phyloP scores from a whole-genome alignment of 2,329 filamentous ascomycete species.

The Zasmidium citrigriseum region DNA sequence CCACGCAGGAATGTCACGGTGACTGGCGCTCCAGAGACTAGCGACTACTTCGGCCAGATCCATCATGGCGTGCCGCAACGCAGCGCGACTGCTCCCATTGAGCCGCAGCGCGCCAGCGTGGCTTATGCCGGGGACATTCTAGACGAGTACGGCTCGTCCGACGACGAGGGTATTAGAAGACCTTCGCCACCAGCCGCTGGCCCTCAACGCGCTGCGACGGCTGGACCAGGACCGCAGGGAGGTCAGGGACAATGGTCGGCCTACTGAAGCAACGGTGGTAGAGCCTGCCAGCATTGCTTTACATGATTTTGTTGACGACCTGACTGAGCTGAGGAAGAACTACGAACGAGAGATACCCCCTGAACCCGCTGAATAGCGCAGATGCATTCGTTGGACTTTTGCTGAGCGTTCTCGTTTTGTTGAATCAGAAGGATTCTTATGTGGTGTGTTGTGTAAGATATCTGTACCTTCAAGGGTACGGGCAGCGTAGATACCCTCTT shows the following conservation, averaged over 20 bases:
- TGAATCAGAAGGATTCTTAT: not conserved
- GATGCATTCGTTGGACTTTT: not conserved
- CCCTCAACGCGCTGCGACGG: not conserved
- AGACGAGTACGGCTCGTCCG: conserved; percentile 10
- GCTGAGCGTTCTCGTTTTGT: not conserved
- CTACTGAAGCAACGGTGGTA: not conserved
- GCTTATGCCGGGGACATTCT: conserved; percentile 4
- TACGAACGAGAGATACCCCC: no score
- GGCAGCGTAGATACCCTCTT: not conserved
- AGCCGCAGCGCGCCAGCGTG: conserved; percentile 3
- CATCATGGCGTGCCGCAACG: conserved; percentile 18
- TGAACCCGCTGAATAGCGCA: not conserved
- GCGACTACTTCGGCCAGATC: conserved; percentile 21
- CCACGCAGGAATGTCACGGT: conserved; percentile 24
- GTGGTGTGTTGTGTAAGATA: not conserved
- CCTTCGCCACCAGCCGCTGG: not conserved
- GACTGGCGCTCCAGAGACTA: conserved; percentile 11
- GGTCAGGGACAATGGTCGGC: not conserved
- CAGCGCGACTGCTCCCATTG: conserved; percentile 24
- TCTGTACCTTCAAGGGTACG: not conserved
- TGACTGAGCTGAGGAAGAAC: not conserved
- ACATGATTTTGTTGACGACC: not conserved
- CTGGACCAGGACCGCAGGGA: not conserved
- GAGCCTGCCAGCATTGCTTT: not conserved
- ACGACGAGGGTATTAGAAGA: conserved; percentile 6